phyloP scores from a whole-genome alignment of 2,329 filamentous ascomycete species.

The Dothideomycetes sp. region DNA sequence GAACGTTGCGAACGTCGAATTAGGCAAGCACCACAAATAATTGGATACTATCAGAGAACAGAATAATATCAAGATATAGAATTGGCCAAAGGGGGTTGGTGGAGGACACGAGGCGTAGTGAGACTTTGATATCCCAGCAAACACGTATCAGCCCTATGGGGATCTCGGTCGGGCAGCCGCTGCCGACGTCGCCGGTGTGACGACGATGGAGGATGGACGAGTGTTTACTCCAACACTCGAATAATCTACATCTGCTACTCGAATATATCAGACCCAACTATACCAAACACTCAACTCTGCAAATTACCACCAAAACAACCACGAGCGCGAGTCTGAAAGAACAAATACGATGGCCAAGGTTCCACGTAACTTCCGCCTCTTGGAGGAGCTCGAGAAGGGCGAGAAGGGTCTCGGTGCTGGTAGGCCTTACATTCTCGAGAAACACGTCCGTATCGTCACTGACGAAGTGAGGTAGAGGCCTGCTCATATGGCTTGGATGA shows the following conservation, averaged over 20 bases:
- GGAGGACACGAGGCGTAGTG: conserved; percentile 5
- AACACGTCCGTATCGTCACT: too few species aligned
- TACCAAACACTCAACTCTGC: not conserved
- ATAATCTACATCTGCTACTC: not conserved
- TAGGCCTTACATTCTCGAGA: too few species aligned
- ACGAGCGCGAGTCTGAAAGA: too few species aligned
- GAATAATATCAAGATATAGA: not conserved
- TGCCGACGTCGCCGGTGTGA: too few species aligned
- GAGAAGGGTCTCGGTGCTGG: conserved; percentile 94
- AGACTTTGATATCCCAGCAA: conserved; percentile 3
- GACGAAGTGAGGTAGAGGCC: conserved; percentile 53
- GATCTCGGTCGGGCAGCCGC: too few species aligned
- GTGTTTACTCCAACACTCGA: conserved; percentile 1
- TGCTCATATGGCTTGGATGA: conserved; percentile 96
- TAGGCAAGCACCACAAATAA: not conserved
- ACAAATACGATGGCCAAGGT: conserved; percentile 59
- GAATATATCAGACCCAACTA: not conserved
- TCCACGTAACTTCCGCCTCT: conserved; percentile 88
- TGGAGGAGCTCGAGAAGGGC: conserved; percentile 97
- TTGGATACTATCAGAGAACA: not conserved
- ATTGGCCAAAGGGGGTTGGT: not conserved
- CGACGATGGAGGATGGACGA: too few species aligned
- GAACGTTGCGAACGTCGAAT: not conserved
- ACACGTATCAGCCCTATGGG: too few species aligned
- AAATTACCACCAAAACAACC: too few species aligned